A percentile compares a stretch with the other conserved stretches of the same genome.
Evolutionary conservation across 2,329 filamentous ascomycete species (phyloP).

Genomic region (Fusarium buharicum): DNA sequence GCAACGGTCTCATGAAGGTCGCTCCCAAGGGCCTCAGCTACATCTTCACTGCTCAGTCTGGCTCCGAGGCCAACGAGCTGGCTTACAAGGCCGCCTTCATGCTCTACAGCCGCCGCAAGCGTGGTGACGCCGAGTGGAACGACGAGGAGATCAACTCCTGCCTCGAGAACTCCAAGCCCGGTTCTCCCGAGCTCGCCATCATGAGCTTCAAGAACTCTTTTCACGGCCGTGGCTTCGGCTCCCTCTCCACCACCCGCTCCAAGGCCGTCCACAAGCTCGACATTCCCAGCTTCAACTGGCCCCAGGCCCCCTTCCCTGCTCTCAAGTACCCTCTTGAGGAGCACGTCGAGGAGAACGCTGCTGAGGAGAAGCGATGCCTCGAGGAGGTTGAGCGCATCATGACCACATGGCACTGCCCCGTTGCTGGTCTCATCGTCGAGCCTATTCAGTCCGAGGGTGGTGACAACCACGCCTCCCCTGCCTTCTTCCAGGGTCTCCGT

Average conservation of each 20-base stretch:
- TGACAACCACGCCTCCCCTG: slow-evolving; percentile 82
- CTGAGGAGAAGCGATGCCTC: slow-evolving; percentile 77
- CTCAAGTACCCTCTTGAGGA: slow-evolving; percentile 81
- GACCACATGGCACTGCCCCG: slow-evolving; percentile 72
- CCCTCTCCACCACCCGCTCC: slow-evolving; percentile 80
- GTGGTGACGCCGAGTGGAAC: slow-evolving; percentile 77
- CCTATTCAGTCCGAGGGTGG: slow-evolving; percentile 86
- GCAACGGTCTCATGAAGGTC: slow-evolving; percentile 75
- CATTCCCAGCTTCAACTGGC: slow-evolving; percentile 90
- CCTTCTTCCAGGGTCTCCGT: slow-evolving; percentile 81
- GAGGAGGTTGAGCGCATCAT: slow-evolving; percentile 78
- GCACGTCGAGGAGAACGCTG: slow-evolving; percentile 73
- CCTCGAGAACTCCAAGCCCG: slow-evolving; percentile 78
- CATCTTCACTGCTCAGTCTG: slow-evolving; percentile 82
- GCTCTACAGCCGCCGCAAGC: slow-evolving; percentile 77
- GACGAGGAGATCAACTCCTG: slow-evolving; percentile 72
- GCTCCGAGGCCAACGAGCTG: slow-evolving; percentile 85
- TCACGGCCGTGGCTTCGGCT: slow-evolving; percentile 84
- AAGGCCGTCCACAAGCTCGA: slow-evolving; percentile 89
- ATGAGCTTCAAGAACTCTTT: slow-evolving; percentile 82
- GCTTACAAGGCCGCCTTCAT: slow-evolving; percentile 90
- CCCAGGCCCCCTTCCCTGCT: slow-evolving; percentile 81
- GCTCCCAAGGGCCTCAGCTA: slow-evolving; percentile 80
- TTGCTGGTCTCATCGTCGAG: slow-evolving; percentile 79
- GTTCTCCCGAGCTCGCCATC: slow-evolving; percentile 79